These are phyloP conservation scores for Blastocystis sp. DNA, from an alignment of 352 stramenopile species.

Conservation along the genomic window DNA sequence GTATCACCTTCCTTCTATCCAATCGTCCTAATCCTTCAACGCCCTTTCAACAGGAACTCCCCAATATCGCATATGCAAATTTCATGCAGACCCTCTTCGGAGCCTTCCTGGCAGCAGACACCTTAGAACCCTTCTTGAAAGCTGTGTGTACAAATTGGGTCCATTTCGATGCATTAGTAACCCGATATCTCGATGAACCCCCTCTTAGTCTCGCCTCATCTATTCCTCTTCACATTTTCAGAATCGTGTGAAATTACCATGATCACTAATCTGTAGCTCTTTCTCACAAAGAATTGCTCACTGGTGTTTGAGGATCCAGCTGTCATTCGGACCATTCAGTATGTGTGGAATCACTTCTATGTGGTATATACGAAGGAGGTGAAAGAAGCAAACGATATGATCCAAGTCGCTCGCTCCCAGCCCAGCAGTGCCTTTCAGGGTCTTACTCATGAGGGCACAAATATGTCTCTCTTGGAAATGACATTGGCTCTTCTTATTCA, in stretches of 20 bases:
- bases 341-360: conserved; percentile 10
- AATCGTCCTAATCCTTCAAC: too few species aligned
- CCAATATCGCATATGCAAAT: neutral
- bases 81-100: neutral
- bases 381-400: neutral
- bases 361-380: neutral
- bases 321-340: neutral
- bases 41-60: neutral
- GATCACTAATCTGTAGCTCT: neutral
- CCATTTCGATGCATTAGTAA: neutral
- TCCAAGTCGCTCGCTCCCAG: neutral
- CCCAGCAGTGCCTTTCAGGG: neutral
- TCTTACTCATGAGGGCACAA: neutral
- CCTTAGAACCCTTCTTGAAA: neutral
- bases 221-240: neutral
- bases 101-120: neutral
- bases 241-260: neutral
- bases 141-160: neutral
- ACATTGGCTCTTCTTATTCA: neutral
- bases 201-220: neutral
- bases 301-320: neutral
- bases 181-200: neutral
- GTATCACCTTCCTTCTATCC: neutral
- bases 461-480: conserved; percentile 15
- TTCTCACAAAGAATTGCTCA: neutral